Percentiles rank a stretch among this genome's conserved stretches.
phyloP scores from a whole-genome alignment of 140 eudicot species.

The Cichorium intybus region DNA sequence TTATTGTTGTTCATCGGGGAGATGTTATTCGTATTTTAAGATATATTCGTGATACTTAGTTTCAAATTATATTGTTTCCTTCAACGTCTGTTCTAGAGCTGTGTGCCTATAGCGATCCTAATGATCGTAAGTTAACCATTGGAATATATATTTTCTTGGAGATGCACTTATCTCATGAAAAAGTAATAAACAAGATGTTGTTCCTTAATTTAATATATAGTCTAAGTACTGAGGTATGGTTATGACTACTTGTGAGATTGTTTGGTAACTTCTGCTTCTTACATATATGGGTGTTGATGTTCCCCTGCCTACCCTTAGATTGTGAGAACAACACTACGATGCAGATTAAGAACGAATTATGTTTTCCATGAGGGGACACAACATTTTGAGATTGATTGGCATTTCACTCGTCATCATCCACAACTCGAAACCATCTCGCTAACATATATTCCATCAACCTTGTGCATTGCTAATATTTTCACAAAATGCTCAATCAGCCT shows the following conservation, averaged over 20 bases:
- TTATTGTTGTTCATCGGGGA: too few species aligned
- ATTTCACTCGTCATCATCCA: neutral
- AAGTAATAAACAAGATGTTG: neutral
- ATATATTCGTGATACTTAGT: too few species aligned
- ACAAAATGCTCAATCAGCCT: neutral
- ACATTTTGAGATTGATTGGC: neutral
- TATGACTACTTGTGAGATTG: neutral
- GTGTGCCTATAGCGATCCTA: too few species aligned
- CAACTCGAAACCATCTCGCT: neutral
- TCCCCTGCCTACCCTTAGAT: too few species aligned
- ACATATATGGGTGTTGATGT: neutral
- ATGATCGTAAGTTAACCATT: too few species aligned
- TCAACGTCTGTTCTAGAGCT: too few species aligned
- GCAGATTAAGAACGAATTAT: too few species aligned
- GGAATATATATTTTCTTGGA: too few species aligned
- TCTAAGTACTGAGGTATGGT: too few species aligned
- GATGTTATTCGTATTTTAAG: too few species aligned
- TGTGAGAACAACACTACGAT: too few species aligned
- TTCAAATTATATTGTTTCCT: too few species aligned
- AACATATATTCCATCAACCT: neutral
- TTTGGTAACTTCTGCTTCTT: neutral
- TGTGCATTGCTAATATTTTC: neutral
- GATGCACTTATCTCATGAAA: neutral
- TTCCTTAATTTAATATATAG: neutral
- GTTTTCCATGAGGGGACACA: neutral